These are phyloP conservation scores for Aspergillus fijiensis DNA, from an alignment of 2,329 filamentous ascomycete species.

Conservation along the genomic window DNA sequence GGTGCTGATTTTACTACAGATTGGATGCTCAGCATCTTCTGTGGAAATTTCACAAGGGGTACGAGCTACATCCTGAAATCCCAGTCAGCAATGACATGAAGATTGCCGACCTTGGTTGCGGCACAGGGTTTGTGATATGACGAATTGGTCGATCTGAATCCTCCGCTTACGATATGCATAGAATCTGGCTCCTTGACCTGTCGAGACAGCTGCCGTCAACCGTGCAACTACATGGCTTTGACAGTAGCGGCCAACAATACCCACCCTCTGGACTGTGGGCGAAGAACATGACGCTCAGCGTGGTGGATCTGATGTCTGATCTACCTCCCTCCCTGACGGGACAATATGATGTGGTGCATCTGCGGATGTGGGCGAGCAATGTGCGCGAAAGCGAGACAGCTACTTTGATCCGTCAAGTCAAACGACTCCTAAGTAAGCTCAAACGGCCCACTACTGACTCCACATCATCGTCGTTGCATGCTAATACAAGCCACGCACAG, in stretches of 20 bases:
- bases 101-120: background rate
- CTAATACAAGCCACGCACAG: slow-evolving; percentile 6
- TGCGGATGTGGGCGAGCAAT: slow-evolving; percentile 17
- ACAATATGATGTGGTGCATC: slow-evolving; percentile 22
- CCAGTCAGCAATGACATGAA: slow-evolving; percentile 10
- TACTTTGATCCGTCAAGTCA: slow-evolving; percentile 2
- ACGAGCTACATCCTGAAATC: slow-evolving; percentile 14
- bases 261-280: background rate
- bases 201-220: background rate
- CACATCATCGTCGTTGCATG: no score
- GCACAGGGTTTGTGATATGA: background rate
- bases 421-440: no score
- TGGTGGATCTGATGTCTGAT: slow-evolving; percentile 3
- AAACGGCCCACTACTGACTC: no score
- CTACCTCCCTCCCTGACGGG: slow-evolving; percentile 11
- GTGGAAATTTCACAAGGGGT: slow-evolving; percentile 15
- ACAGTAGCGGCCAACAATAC: background rate
- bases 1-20: background rate
- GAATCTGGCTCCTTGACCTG: background rate
- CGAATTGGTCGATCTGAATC: background rate
- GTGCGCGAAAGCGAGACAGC: slow-evolving; percentile 7
- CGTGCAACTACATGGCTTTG: background rate
- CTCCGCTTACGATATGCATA: background rate
- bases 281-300: background rate
- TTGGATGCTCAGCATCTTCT: slow-evolving; percentile 16